Percentiles rank a stretch among this genome's conserved stretches.
Evolutionary conservation across 2,329 filamentous ascomycete species (phyloP).

Genomic region (Scedosporium aurantiacum): DNA sequence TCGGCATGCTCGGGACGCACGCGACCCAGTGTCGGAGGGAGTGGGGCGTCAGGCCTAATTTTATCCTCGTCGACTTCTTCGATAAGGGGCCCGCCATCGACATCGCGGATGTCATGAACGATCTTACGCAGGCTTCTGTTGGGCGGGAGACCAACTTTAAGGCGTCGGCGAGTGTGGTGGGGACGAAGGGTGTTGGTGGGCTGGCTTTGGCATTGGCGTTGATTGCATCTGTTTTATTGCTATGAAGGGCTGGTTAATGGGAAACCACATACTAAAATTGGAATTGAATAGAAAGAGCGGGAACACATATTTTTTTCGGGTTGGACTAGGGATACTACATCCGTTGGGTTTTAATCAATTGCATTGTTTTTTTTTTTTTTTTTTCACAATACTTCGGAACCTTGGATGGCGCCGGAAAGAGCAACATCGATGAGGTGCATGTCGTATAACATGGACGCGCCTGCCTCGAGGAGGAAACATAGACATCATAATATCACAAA

Average conservation of each 20-base stretch:
- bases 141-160: neutral
- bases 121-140: constrained; percentile 18
- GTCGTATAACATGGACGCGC: too few relatives aligned
- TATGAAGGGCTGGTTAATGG: neutral
- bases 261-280: too few relatives aligned
- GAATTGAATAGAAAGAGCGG: too few relatives aligned
- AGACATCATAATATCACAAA: too few relatives aligned
- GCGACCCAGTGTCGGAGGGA: constrained; percentile 40
- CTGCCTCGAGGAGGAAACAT: too few relatives aligned
- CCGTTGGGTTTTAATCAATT: too few relatives aligned
- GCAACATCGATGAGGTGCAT: too few relatives aligned
- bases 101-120: constrained; percentile 59
- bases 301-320: neutral
- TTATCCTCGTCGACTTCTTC: constrained; percentile 72
- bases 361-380: too few relatives aligned
- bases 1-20: constrained; percentile 44
- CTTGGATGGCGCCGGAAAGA: too few relatives aligned
- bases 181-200: neutral
- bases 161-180: neutral
- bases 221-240: neutral
- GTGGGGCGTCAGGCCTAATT: constrained; percentile 57
- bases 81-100: constrained; percentile 59
- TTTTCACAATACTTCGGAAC: too few relatives aligned
- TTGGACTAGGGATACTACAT: too few relatives aligned
- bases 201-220: neutral